These are phyloP conservation scores for Aspergillus niger DNA, from an alignment of 2,329 filamentous ascomycete species.

Conservation along the genomic window DNA sequence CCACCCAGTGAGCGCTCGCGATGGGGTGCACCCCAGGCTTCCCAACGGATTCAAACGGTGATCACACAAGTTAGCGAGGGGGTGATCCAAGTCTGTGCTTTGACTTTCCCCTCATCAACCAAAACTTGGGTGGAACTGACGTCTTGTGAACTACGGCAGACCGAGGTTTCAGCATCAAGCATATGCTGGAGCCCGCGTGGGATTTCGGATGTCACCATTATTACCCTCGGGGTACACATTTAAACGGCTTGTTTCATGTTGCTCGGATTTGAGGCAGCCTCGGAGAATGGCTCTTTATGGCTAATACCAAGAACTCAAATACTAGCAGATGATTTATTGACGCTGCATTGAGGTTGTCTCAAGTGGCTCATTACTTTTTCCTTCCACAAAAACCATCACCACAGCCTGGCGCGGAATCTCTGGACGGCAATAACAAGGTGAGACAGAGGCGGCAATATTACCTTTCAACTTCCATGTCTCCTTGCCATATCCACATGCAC, in stretches of 20 bases:
- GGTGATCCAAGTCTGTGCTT: constrained; percentile 2
- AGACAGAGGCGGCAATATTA: too few species aligned
- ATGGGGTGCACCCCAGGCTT: background rate
- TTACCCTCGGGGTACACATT: background rate
- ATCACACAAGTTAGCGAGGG: background rate
- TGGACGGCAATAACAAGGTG: too few species aligned
- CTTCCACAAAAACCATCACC: background rate
- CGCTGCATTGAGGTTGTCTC: background rate
- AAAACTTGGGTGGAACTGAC: constrained; percentile 1
- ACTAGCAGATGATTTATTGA: background rate
- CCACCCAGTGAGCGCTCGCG: background rate
- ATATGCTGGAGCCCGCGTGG: background rate
- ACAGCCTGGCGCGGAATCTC: too few species aligned
- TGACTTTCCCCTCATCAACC: background rate
- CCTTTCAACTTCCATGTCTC: background rate
- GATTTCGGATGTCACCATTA: background rate
- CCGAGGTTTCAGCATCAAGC: background rate
- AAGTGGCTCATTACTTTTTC: background rate
- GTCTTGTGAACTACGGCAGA: background rate
- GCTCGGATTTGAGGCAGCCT: background rate
- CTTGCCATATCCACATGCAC: background rate
- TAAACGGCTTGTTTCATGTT: constrained; percentile 1
- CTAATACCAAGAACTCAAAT: background rate
- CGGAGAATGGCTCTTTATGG: background rate
- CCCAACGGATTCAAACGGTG: background rate